phyloP scores from a whole-genome alignment of 2,329 filamentous ascomycete species.

The Claviceps quebecensis region DNA sequence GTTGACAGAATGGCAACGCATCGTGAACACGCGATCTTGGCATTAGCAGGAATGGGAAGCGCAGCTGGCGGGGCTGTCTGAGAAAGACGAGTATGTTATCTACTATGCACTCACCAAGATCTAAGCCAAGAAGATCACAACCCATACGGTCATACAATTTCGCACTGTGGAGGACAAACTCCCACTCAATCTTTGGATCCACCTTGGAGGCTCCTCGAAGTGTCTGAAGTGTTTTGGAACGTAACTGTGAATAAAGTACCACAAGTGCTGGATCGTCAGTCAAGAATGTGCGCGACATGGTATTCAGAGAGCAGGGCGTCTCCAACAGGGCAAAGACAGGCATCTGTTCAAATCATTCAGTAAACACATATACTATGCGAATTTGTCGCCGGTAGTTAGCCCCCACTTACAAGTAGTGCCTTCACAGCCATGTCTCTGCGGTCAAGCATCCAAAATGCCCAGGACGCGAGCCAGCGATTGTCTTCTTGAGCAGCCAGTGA shows the following conservation, averaged over 20 bases:
- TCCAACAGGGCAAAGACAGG: slow-evolving; percentile 64
- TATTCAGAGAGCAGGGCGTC: slow-evolving; percentile 51
- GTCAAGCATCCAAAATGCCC: slow-evolving; percentile 87
- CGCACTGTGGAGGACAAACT: slow-evolving; percentile 77
- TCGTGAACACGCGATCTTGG: too few relatives aligned
- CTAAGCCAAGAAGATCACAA: slow-evolving; percentile 76
- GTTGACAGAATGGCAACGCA: neutral
- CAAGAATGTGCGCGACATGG: slow-evolving; percentile 66
- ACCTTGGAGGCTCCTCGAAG: slow-evolving; percentile 74
- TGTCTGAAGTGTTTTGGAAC: slow-evolving; percentile 69
- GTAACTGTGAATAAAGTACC: slow-evolving; percentile 73
- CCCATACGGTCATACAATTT: slow-evolving; percentile 81
- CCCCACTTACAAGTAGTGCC: slow-evolving; percentile 56
- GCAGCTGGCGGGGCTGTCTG: neutral
- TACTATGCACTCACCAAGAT: slow-evolving; percentile 46
- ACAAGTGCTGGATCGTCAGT: slow-evolving; percentile 85
- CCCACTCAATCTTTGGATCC: slow-evolving; percentile 67
- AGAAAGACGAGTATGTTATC: neutral
- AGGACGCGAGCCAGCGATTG: slow-evolving; percentile 87
- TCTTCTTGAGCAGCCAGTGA: slow-evolving; percentile 64
- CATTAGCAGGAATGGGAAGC: neutral
- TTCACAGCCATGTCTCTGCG: slow-evolving; percentile 73
- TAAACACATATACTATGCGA: neutral
- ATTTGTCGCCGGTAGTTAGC: neutral
- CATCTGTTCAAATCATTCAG: slow-evolving; percentile 35